Evolutionary conservation across 2,329 filamentous ascomycete genomes (phyloP), one percentile per base, ranked within the genome.

Genomic region (Penicillium sp.): DNA sequence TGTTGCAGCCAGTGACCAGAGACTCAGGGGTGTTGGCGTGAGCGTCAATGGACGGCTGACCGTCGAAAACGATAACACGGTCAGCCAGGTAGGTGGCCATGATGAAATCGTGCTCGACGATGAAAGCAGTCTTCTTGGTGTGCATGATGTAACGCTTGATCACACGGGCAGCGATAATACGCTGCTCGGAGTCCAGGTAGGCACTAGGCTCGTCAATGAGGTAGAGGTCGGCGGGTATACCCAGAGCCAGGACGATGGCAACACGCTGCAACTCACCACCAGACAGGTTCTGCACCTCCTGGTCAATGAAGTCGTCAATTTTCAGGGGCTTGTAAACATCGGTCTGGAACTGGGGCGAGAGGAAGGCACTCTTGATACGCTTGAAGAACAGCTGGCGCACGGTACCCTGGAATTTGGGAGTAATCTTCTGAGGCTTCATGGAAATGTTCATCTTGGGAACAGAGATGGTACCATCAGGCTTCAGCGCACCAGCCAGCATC

Each of bases 91-190:
- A 89, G 44, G 87, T 89, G 42, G 87, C 86, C 93, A 98, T 97
- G 81, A 98, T 96, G 82, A 99, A 98, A 85, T 99, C 95, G 89
- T 99, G 95, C 87, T 99, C 95, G 75, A 99, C 93, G 67, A 99
- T 88, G 77, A 99, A 99, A 50, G 95, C 95, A 0, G 95, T 99
- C 87, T 98, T 98, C 88, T 98, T 98, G 70, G 92, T 88, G 83
- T 99, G 93, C 95, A 99, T 99, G 79, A 99, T 99, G 85, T 96
- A 99, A 66, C 95, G 90, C 85, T 99, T 99, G 82, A 99, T 99
- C 74, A 99, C 96, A 73, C 93, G 90, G 46, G 93, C 90, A 61
- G 93, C 93, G 69, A 99, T 88, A 73, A 99, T 96, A 90, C 95
- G 93, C 81, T 99, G 95, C 81, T 99, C 95, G 50, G 95, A 98